A percentile compares a stretch with the other conserved stretches of the same genome.
phyloP scores from a whole-genome alignment of 768 basidiomycete genomes.

The Gloeostereum incarnatum region DNA sequence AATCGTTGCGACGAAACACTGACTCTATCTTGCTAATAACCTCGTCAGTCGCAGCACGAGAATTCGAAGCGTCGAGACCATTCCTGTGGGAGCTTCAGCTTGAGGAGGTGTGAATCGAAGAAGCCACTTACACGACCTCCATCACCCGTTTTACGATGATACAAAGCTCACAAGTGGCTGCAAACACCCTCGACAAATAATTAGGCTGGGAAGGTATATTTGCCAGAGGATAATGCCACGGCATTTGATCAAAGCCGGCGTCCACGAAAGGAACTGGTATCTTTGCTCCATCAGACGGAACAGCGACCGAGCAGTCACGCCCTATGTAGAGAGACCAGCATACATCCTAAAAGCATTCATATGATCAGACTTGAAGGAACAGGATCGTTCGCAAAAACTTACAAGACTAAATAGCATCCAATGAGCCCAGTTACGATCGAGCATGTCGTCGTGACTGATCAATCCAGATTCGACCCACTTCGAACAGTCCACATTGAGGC shows the following conservation, averaged over 20 bases:
- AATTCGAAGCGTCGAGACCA: too few species aligned
- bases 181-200: constrained; percentile 36
- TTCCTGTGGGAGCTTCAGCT: too few species aligned
- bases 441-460: constrained; percentile 41
- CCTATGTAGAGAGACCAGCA: constrained; percentile 65
- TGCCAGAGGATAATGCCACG: constrained; percentile 32
- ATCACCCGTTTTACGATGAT: constrained; percentile 40
- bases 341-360: constrained; percentile 36
- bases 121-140: constrained; percentile 41
- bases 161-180: constrained; percentile 37
- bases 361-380: neutral
- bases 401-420: constrained; percentile 53
- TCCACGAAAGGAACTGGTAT: constrained; percentile 41
- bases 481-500: constrained; percentile 46
- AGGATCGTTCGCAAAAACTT: constrained; percentile 1
- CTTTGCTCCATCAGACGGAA: constrained; percentile 22
- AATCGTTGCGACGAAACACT: constrained; percentile 10
- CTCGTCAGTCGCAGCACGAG: too few species aligned
- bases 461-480: constrained; percentile 44
- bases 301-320: constrained; percentile 41
- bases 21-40: constrained; percentile 47
- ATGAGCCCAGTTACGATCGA: constrained; percentile 51
- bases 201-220: constrained; percentile 30
- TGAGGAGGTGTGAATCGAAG: too few species aligned
- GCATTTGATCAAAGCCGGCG: constrained; percentile 36